Evolutionary conservation across 2,329 filamentous ascomycete genomes (phyloP).

Genomic region (Neurospora sp.): DNA sequence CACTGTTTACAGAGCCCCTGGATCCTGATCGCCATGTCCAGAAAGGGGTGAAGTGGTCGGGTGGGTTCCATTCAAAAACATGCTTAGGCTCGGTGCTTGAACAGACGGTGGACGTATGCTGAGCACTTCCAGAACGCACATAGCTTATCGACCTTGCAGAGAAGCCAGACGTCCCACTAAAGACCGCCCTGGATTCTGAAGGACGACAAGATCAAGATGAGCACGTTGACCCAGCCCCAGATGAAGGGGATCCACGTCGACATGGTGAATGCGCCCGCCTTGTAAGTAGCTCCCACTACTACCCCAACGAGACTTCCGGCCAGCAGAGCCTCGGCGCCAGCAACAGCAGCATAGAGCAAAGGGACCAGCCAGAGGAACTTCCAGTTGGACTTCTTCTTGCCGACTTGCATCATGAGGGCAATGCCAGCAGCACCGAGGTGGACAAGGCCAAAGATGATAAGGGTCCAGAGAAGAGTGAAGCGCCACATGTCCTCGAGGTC

Average conservation of each 20-base stretch:
- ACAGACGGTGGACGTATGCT: background rate
- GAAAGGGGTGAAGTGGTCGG: background rate
- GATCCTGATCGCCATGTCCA: background rate
- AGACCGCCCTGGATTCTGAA: conserved; percentile 89
- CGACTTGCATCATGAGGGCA: conserved; percentile 62
- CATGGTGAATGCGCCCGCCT: conserved; percentile 77
- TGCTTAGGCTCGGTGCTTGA: background rate
- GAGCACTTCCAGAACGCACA: conserved; percentile 19
- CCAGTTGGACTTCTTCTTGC: conserved; percentile 43
- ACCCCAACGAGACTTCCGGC: conserved; percentile 75
- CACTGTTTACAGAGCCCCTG: background rate
- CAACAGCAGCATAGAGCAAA: conserved; percentile 59
- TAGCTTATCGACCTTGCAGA: background rate
- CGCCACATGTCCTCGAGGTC: conserved; percentile 71
- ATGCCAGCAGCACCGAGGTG: conserved; percentile 64
- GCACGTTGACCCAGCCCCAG: conserved; percentile 76
- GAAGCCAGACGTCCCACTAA: conserved; percentile 25
- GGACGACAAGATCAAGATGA: conserved; percentile 75
- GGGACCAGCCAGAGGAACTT: conserved; percentile 63
- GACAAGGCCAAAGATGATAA: conserved; percentile 67
- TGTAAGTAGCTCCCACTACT: conserved; percentile 70
- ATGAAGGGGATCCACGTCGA: conserved; percentile 89
- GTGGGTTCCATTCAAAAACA: background rate
- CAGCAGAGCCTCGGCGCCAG: conserved; percentile 65
- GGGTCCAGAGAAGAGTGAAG: conserved; percentile 79